Base-by-base conservation (phyloP, 306 rosid genomes). In the Prunus mira region DNA sequence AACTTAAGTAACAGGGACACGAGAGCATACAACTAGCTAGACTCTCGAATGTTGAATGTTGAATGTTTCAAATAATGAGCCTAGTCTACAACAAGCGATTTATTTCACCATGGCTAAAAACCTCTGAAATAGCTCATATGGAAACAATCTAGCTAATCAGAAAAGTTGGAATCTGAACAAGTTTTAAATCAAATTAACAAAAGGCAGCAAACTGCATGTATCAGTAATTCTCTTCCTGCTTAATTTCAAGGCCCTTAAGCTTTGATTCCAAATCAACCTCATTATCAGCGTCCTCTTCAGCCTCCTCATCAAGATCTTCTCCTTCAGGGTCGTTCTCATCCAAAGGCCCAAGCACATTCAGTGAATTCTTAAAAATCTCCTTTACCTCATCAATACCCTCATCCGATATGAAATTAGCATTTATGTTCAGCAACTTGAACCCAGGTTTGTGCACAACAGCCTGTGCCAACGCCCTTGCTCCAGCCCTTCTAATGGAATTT, bases 301-400 rank as follows among this genome's bases (percentile, higher is more conserved):
- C 87, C 15, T 88, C 90, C 8, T 84, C 91, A 41, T 85, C 92
- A 65, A 64, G 10, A 49, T 91, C 91, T 81, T 89, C 92, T 2
- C 98, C 98, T 15, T 93, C 93, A 8, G 98, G 98, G 64, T 91
- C 87, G 60, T 91, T 93, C 78, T 93, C 98, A 84, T 93, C 98
- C 91, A 93, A 82, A 52, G 87, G 89, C 72, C 96, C 96, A 65
- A 93, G 87, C 79, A 79, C 12, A 54, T 81, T 71, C 18, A 90
- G 93, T 13, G 84, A 84, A 77, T 74, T 85, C 86, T 89, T 79
- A 55, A 93, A 93, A 58, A 88, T 79, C 11, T 79, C 75, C 58
- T 86, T 83, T 73, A 93, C 84, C 64, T 88, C 93, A 32, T 81
- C 90, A 74, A 93, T 82, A 73, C 98, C 96, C 69, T 89, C 98